Evolutionary conservation across 139 green algal species (phyloP).

Genomic region (Asterochloris sp.): DNA sequence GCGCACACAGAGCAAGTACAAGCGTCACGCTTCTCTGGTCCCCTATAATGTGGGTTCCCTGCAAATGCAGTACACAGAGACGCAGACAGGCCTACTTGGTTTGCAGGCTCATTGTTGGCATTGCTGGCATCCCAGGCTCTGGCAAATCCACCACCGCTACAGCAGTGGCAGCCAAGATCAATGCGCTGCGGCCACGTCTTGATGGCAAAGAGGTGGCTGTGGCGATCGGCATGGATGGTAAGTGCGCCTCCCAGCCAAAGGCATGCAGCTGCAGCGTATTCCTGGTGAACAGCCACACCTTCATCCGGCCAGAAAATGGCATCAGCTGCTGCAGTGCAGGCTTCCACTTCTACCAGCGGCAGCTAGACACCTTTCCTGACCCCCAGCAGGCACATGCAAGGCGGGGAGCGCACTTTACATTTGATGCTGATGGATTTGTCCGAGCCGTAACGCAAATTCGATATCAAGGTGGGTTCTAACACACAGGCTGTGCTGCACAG

Average conservation of each 20-base stretch:
- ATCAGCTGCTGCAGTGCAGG: slow-evolving; percentile 23
- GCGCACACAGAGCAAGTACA: neutral
- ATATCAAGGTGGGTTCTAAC: slow-evolving; percentile 23
- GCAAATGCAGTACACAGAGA: neutral
- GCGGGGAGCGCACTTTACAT: slow-evolving; percentile 79
- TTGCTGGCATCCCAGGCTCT: slow-evolving; percentile 72
- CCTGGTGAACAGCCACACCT: neutral
- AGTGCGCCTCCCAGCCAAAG: neutral
- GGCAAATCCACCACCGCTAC: slow-evolving; percentile 77
- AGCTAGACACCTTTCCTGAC: slow-evolving; percentile 79
- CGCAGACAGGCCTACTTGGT: neutral
- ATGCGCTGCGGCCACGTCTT: slow-evolving; percentile 27
- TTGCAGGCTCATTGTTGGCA: slow-evolving; percentile 55
- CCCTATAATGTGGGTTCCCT: neutral
- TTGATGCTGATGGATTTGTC: slow-evolving; percentile 73
- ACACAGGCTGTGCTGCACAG: neutral
- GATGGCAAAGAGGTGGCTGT: slow-evolving; percentile 8
- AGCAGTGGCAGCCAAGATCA: slow-evolving; percentile 47
- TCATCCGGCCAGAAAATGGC: neutral
- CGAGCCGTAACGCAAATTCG: slow-evolving; percentile 34
- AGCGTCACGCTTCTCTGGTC: neutral
- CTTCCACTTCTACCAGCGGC: slow-evolving; percentile 75
- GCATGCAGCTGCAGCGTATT: neutral
- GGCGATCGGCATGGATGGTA: slow-evolving; percentile 17
- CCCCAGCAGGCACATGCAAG: slow-evolving; percentile 57